Evolutionary conservation across 768 basidiomycete species (phyloP).

Genomic region (Suillus variegatus): DNA sequence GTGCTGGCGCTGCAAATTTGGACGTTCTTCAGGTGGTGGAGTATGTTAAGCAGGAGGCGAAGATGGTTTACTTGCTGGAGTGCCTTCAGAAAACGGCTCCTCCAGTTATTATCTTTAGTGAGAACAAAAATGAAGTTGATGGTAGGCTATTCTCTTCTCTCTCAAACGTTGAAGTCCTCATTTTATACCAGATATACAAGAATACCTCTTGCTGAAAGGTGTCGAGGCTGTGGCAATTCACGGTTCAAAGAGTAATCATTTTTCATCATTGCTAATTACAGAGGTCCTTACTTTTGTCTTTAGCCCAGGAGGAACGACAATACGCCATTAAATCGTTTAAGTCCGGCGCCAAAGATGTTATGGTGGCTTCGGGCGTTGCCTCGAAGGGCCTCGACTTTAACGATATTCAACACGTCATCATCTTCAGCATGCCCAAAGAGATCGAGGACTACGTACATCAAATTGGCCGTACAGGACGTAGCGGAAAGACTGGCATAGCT

Average conservation of each 20-base stretch:
- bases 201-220: slow-evolving; percentile 94
- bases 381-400: slow-evolving; percentile 99
- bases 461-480: slow-evolving; percentile 96
- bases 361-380: slow-evolving; percentile 98
- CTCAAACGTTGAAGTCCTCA: slow-evolving; percentile 3
- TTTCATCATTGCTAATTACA: slow-evolving; percentile 2
- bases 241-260: slow-evolving; percentile 81
- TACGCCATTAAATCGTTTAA: slow-evolving; percentile 99
- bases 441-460: slow-evolving; percentile 99
- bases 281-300: neutral
- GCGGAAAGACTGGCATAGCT: slow-evolving; percentile 97
- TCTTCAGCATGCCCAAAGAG: slow-evolving; percentile 99
- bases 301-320: slow-evolving; percentile 98
- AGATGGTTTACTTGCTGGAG: slow-evolving; percentile 98
- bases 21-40: slow-evolving; percentile 97
- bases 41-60: slow-evolving; percentile 99
- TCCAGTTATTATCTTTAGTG: slow-evolving; percentile 96
- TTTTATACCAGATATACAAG: slow-evolving; percentile 83
- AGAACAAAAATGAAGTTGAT: slow-evolving; percentile 99
- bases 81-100: slow-evolving; percentile 98
- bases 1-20: slow-evolving; percentile 96
- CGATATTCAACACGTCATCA: slow-evolving; percentile 99
- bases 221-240: slow-evolving; percentile 99
- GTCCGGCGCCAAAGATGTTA: slow-evolving; percentile 95
- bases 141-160: slow-evolving; percentile 48